Evolutionary conservation across 192 early-diverging fungal species (phyloP).

Genomic region (Chytriomyces confervae): DNA sequence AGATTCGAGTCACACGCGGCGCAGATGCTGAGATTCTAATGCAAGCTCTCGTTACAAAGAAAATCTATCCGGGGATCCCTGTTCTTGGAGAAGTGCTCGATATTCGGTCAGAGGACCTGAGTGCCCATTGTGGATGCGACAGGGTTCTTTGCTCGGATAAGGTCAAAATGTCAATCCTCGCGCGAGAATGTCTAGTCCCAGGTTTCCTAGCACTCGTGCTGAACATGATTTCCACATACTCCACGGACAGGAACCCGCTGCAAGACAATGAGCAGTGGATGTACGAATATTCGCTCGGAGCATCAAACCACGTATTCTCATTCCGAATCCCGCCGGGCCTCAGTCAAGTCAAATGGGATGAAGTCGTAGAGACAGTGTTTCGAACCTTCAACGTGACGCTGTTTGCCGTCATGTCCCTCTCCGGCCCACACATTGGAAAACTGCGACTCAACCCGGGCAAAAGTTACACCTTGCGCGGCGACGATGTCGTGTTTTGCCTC

Average conservation of each 20-base stretch:
- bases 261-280: slow-evolving; percentile 30
- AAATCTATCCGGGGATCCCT: slow-evolving; percentile 51
- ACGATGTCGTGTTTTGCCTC: slow-evolving; percentile 54
- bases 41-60: slow-evolving; percentile 54
- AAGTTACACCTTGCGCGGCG: slow-evolving; percentile 39
- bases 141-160: slow-evolving; percentile 57
- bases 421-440: slow-evolving; percentile 28
- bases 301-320: slow-evolving; percentile 52
- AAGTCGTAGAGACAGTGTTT: slow-evolving; percentile 48
- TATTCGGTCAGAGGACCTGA: slow-evolving; percentile 51
- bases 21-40: slow-evolving; percentile 56
- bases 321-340: slow-evolving; percentile 55
- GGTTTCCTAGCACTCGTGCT: slow-evolving; percentile 53
- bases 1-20: slow-evolving; percentile 46
- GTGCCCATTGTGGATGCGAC: slow-evolving; percentile 53
- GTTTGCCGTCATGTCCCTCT: slow-evolving; percentile 47
- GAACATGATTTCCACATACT: slow-evolving; percentile 56
- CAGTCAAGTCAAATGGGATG: slow-evolving; percentile 44
- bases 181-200: slow-evolving; percentile 53
- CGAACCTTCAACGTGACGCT: slow-evolving; percentile 48
- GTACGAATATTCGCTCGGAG: slow-evolving; percentile 55
- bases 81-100: slow-evolving; percentile 59
- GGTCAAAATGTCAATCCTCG: slow-evolving; percentile 55
- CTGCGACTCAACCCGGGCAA: slow-evolving; percentile 47
- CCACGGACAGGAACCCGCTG: slow-evolving; percentile 28